Evolutionary conservation across 208 protist species (phyloP), one percentile per base, ranked within the genome.

Genomic region (Trypanosoma boissoni): DNA sequence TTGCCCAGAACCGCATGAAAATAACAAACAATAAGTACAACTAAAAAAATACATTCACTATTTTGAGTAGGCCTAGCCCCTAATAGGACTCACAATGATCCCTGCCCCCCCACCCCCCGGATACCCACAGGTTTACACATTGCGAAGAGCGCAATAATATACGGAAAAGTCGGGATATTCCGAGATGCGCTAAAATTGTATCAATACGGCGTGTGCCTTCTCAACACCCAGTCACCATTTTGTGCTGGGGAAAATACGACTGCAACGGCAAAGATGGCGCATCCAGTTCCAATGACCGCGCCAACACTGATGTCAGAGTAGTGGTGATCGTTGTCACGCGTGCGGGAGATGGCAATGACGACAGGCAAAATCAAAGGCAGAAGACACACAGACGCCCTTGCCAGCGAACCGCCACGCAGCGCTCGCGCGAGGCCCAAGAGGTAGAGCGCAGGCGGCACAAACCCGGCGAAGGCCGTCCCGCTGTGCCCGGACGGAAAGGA

Each of bases 401-500:
- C 36, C 9, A 74, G 31, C 20, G 46, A 18, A 16, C 43, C 58
- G 7, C 42, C 34, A 10, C 44, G 37, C 7, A 64, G 39, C 1
- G 64, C 41, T 10, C 48, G 10, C 23, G 37, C 54, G 2, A 80
- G 34, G 2, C 55, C 23, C 5, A 90, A 51, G 0, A 74, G 51
- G 3, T 83, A 72, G 36, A 78, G 68, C 16, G 63, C 59, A 61
- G 79, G 68, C 32, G 68, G 68, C 32, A 65, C 42, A 29, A 67
- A 45, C n/a, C 63, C 58, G 20, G 76, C 55, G 58, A 92, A 92
- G 14, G 78, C 58, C 3, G 81, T 44, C 16, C 64, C 65, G 16
- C 74, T 80, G 68, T 92, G 86, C 3, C 86, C 86, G 4, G 60
- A 74, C n/a, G 85, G 85, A 63, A 92, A 92, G 24, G 70, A 82